Conservation (phyloP, 83 land plant species). For the Isoetes engelmannii region DNA sequence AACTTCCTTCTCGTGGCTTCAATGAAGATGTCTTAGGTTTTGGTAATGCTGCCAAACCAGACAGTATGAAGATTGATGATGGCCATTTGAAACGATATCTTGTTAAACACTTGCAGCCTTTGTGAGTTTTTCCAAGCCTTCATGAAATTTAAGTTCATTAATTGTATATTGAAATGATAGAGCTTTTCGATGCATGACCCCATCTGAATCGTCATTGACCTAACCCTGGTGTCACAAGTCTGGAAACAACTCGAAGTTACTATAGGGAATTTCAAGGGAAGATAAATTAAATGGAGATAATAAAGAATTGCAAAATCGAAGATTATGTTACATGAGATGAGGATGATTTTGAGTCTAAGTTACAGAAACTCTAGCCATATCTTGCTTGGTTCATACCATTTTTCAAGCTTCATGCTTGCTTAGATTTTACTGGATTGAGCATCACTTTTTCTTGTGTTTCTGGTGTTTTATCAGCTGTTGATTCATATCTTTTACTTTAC, state of each 20-base stretch:
- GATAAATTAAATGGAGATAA: too few relatives aligned
- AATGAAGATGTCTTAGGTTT: too few relatives aligned
- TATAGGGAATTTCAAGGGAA: not conserved
- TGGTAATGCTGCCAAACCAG: too few relatives aligned
- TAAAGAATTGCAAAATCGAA: not conserved
- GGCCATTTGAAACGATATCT: conserved; percentile 32
- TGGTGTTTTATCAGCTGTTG: conserved; percentile 7
- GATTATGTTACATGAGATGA: conserved; percentile 1
- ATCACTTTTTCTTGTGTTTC: not conserved
- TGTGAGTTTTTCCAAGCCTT: conserved; percentile 23
- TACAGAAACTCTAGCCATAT: not conserved
- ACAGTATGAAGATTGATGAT: conserved; percentile 10
- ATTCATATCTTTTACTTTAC: not conserved
- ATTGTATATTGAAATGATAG: not conserved
- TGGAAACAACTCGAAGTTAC: not conserved
- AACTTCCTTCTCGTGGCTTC: too few relatives aligned
- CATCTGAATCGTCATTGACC: too few relatives aligned
- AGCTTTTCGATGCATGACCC: not conserved
- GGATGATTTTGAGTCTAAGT: not conserved
- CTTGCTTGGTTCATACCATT: not conserved
- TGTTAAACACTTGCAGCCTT: conserved; percentile 32
- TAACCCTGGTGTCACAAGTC: not conserved
- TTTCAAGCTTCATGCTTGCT: not conserved
- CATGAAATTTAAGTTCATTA: not conserved
- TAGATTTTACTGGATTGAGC: not conserved